Percentiles rank a stretch among this genome's conserved stretches.
These are phyloP conservation scores for Myochromella boudieri DNA, from an alignment of 768 basidiomycete genomes.

Conservation along the genomic window DNA sequence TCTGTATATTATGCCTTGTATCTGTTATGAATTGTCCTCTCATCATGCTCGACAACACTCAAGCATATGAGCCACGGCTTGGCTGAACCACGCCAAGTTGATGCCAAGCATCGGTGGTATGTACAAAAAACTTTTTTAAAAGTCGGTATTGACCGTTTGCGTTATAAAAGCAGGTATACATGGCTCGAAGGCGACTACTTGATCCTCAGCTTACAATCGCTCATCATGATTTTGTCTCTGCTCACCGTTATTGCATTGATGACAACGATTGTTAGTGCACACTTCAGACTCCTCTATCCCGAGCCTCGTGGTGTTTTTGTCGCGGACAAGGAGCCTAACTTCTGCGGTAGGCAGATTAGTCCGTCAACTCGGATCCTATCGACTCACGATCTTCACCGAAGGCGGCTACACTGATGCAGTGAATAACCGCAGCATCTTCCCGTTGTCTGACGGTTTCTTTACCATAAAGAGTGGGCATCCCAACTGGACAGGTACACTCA, in stretches of 20 bases:
- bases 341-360: conserved; percentile 55
- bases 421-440: conserved; percentile 63
- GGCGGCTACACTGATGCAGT: conserved; percentile 60
- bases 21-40: background rate
- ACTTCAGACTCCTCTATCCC: conserved; percentile 77
- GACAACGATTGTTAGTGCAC: conserved; percentile 54
- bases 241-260: conserved; percentile 26
- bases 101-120: background rate
- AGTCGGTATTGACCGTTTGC: background rate
- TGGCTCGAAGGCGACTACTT: background rate
- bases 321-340: conserved; percentile 49
- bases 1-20: background rate
- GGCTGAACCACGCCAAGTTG: background rate
- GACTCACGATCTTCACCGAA: conserved; percentile 21
- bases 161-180: background rate
- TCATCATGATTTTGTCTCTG: conserved; percentile 31
- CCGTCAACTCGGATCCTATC: background rate
- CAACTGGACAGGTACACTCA: conserved; percentile 45
- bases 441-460: conserved; percentile 61
- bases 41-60: background rate
- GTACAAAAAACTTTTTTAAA: background rate
- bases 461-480: conserved; percentile 59
- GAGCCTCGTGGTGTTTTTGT: conserved; percentile 67
- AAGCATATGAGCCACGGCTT: too few species aligned
- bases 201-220: background rate